A percentile compares a stretch with the other conserved stretches of the same genome.
These are phyloP conservation scores for Linderina pennispora DNA, from an alignment of 192 early-diverging fungal species.

Conservation along the genomic window DNA sequence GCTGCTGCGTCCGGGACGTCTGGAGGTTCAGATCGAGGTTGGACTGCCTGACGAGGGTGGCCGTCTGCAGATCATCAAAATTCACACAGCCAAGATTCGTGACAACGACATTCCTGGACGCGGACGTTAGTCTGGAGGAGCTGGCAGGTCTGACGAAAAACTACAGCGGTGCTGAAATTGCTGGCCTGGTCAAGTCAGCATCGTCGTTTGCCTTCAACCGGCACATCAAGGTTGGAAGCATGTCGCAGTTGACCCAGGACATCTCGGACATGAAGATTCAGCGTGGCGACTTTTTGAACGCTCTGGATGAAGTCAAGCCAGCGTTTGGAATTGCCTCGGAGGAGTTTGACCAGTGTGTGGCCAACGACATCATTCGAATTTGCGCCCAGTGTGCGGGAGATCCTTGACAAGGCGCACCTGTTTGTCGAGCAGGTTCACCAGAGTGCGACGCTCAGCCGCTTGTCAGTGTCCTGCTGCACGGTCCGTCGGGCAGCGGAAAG, in stretches of 20 bases:
- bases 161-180: conserved; percentile 96
- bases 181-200: conserved; percentile 86
- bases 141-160: conserved; percentile 89
- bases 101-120: conserved; percentile 70
- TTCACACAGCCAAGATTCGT: conserved; percentile 84
- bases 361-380: conserved; percentile 87
- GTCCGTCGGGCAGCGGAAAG: conserved; percentile 84
- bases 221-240: conserved; percentile 88
- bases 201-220: conserved; percentile 94
- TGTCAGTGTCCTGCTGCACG: conserved; percentile 86
- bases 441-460: conserved; percentile 78
- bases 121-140: conserved; percentile 78
- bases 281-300: conserved; percentile 78
- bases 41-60: conserved; percentile 88
- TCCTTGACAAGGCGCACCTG: conserved; percentile 51
- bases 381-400: conserved; percentile 52
- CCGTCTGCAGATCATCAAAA: conserved; percentile 91
- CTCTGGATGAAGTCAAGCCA: conserved; percentile 88
- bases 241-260: conserved; percentile 76
- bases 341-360: conserved; percentile 79
- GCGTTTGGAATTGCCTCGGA: conserved; percentile 92
- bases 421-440: conserved; percentile 72
- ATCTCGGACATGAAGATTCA: conserved; percentile 84
- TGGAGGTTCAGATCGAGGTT: conserved; percentile 98
- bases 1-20: conserved; percentile 86